Evolutionary conservation across 179 eudicot genomes (phyloP), one percentile per base, ranked within the genome.

Genomic region (Spergularia azorica): DNA sequence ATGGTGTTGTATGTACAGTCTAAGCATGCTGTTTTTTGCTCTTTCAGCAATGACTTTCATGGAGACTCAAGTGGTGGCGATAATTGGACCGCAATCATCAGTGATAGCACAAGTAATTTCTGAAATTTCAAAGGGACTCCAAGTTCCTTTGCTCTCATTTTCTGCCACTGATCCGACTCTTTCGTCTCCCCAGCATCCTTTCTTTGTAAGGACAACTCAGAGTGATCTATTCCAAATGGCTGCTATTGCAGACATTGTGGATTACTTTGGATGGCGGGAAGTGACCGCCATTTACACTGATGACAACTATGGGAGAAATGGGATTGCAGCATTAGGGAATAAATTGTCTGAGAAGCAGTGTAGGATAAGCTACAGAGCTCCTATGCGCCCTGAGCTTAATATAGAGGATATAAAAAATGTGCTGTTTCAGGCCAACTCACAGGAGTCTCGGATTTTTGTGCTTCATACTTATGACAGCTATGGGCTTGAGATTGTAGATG

Each of bases 51-150:
- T 92, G 83, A 79, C 74, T 64, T 86, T 88, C 80, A 87, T 92
- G 91, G 97, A 84, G 86, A 70, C 58, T 7, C 86, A 88, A n/a
- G 81, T 86, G 6, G 88, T 91, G 62, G 96, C 92, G 60, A 82
- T 89, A 64, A 82, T 93, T 62, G 97, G 96, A 48, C 96, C 97
- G 59, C 96, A 91, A 76, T 86, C 96, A 61, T 88, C 97, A 13
- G 91, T 74, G 2, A 75, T 76, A 17, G 92, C 97, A 75, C 92
- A 87, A 77, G 87, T 86, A 63, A 68, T 91, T 41, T 81, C 90
- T 18, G 72, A 83, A 78, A 41, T 93, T 68, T 88, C 88, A 36
- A 83, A 80, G 54, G 94, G 88, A 82, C 90, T 93, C 43, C 85
- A 82, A 77, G 88, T 93, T 72, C 96, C 96, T n/a, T 63, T 93